These are phyloP conservation scores for Uronychia binucleata DNA, from an alignment of 73 alveolate genomes.

Conservation along the genomic window DNA sequence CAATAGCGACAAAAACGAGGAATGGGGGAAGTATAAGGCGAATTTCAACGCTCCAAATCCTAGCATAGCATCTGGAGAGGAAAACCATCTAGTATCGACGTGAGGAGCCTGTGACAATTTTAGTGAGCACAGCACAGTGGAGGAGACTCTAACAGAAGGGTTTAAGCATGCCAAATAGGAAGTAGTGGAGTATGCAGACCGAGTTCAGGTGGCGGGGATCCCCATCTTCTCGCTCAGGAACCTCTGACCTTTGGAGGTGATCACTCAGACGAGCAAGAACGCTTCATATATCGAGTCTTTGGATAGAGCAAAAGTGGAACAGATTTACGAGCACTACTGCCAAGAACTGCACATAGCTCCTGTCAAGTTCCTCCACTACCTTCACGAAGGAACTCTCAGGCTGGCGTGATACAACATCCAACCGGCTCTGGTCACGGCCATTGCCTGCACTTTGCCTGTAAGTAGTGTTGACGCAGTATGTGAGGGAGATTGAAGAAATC, in stretches of 20 bases:
- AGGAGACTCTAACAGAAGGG: conserved; percentile 22
- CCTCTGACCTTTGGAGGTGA: conserved; percentile 6
- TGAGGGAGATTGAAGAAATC: conserved; percentile 29
- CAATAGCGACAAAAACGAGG: conserved; percentile 29
- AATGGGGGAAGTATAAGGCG: conserved; percentile 24
- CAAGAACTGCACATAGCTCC: conserved; percentile 45
- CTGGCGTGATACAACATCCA: conserved; percentile 24
- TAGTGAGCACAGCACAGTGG: conserved; percentile 5
- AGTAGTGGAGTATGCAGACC: conserved; percentile 9
- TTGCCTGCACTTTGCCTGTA: conserved; percentile 42
- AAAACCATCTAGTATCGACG: conserved; percentile 8
- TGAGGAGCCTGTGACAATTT: conserved; percentile 6
- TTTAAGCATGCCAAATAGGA: conserved; percentile 8
- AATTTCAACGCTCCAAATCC: conserved; percentile 16
- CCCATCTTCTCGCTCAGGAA: conserved; percentile 20
- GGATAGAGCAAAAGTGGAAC: conserved; percentile 12
- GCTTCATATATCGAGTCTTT: conserved; percentile 9
- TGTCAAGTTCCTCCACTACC: conserved; percentile 40
- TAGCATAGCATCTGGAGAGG: conserved; percentile 27
- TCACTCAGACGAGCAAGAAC: not conserved
- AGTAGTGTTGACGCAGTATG: not conserved
- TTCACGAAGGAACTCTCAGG: conserved; percentile 11
- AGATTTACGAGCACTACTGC: conserved; percentile 31
- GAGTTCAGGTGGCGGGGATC: conserved; percentile 28
- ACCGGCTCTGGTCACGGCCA: conserved; percentile 28